Evolutionary conservation across 345 rosid genomes (phyloP).

Genomic region (Excoecaria agallocha): DNA sequence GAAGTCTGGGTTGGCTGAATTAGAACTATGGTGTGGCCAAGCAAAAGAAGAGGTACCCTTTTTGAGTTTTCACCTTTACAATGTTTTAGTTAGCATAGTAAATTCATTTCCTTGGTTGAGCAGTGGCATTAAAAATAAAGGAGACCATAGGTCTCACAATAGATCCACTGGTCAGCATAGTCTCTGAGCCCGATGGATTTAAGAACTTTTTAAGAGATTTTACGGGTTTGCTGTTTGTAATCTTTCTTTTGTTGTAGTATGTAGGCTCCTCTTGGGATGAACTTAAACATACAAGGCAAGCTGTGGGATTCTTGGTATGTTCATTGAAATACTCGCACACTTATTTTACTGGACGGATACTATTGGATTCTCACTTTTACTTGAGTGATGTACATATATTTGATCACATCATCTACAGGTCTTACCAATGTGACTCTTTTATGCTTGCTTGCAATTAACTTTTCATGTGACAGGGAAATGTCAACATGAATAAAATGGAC

Average conservation of each 20-base stretch:
- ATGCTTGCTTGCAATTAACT: not conserved
- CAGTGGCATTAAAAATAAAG: not conserved
- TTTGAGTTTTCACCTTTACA: not conserved
- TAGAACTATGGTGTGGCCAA: constrained; percentile 32
- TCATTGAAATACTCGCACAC: not conserved
- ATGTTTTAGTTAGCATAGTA: not conserved
- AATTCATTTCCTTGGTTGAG: not conserved
- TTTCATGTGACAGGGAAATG: not conserved
- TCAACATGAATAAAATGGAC: not conserved
- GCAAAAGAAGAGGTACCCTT: constrained; percentile 27
- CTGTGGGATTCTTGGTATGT: constrained; percentile 35
- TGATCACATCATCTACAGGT: not conserved
- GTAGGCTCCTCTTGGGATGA: constrained; percentile 28
- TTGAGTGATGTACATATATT: not conserved
- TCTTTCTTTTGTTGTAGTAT: constrained; percentile 15
- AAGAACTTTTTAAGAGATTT: not conserved
- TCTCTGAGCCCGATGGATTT: not conserved
- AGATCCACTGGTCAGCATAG: not conserved
- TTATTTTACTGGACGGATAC: not conserved
- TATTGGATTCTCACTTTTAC: not conserved
- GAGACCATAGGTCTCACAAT: not conserved
- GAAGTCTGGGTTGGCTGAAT: constrained; percentile 28
- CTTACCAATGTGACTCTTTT: not conserved
- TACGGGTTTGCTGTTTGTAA: not conserved
- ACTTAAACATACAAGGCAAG: constrained; percentile 33